Base-by-base conservation (phyloP, 306 rosid species). In the Astragalus membranaceus region DNA sequence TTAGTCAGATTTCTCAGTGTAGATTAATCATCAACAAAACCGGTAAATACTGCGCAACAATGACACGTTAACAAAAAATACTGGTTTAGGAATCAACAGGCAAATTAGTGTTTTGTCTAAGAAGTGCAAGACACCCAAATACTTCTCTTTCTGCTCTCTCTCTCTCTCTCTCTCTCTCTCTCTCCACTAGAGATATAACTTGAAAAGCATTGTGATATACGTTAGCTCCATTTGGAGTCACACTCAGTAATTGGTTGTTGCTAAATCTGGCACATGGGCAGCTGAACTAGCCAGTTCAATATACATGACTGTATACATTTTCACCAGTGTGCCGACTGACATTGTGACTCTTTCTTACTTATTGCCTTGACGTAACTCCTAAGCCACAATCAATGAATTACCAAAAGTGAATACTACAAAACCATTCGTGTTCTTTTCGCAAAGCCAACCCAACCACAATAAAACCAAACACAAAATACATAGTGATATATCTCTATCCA, bases 341-440 rank as follows among this genome's bases (percentile, higher is more conserved):
- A 13, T 49, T 70, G 14, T 70, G 69, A 53, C 69, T 72, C 77
- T 76, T 57, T 11, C 78, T 71, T 63, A 26, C 77, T 13, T 64
- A 69, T 81, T 80, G 47, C 66, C 81, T 75, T 78, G 65, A 49
- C 85, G 90, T 89, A 46, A 64, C 85, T 72, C 86, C 80, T 33
- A 92, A 89, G 98, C 79, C 81, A 88, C 81, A 82, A 74, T 73
- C 84, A 83, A 48, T 61, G 50, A 49, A 68, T 5, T 30, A 29
- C 61, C 75, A 42, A 33, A 14, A 57, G 79, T 68, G 70, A 36
- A 44, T 41, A 61, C 47, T 48, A 54, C n/a, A 68, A 14, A 81
- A 77, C 69, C 7, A 76, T 67, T 54, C 91, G 89, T 86, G 84
- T 76, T 67, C 85, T 82, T 84, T 81, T 84, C 81, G 87, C 95